phyloP scores from a whole-genome alignment of 345 rosid genomes.

The Eucalyptus lansdowneana region DNA sequence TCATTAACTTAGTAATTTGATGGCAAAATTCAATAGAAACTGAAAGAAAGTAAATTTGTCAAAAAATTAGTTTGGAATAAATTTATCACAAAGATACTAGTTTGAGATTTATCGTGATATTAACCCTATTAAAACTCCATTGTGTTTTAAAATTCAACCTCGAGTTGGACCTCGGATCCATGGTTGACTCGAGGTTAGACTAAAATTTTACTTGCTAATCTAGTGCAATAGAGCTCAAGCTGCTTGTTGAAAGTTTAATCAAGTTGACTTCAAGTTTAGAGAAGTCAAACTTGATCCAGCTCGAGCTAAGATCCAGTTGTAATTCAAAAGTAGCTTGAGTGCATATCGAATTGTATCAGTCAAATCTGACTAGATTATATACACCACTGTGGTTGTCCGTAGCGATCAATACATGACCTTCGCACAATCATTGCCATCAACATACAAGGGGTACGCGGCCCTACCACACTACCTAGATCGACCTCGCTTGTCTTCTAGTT shows the following conservation, averaged over 20 bases:
- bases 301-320: not conserved
- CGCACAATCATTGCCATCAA: not conserved
- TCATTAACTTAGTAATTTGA: too few species aligned
- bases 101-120: too few species aligned
- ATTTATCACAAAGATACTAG: fast-evolving
- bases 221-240: not conserved
- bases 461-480: not conserved
- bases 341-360: not conserved
- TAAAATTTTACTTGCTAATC: not conserved
- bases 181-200: not conserved
- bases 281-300: not conserved
- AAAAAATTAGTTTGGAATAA: fast-evolving
- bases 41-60: too few species aligned
- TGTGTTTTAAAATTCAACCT: not conserved
- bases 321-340: not conserved
- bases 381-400: not conserved
- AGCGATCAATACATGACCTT: not conserved
- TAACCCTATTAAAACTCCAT: not conserved
- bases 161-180: not conserved
- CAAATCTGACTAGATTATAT: not conserved
- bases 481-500: not conserved
- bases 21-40: fast-evolving
- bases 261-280: not conserved
- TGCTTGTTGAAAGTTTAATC: not conserved
- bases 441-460: not conserved